Percentiles rank a stretch among this genome's conserved stretches.
phyloP scores from a whole-genome alignment of 805 yeast species.

The Metschnikowia vanudenii region DNA sequence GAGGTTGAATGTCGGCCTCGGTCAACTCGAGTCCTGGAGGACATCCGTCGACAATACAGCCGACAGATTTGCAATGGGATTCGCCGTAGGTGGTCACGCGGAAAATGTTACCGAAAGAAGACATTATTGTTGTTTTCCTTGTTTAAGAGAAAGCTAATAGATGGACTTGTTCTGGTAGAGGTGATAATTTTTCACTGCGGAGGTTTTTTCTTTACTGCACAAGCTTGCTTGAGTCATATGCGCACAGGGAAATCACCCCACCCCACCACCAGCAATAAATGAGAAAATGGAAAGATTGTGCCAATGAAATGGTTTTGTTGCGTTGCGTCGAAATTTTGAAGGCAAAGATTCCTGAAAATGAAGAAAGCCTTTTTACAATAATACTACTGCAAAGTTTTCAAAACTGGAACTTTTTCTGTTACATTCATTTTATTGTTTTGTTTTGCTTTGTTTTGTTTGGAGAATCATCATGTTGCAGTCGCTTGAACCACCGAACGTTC shows the following conservation, averaged over 20 bases:
- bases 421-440: no score
- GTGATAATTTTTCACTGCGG: slow-evolving; percentile 6
- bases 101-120: slow-evolving; percentile 42
- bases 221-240: slow-evolving; percentile 4
- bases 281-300: background rate
- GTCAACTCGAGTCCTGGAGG: slow-evolving; percentile 90
- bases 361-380: no score
- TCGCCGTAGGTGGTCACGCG: slow-evolving; percentile 95
- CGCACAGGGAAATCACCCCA: slow-evolving; percentile 5
- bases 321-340: no score
- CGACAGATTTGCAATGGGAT: slow-evolving; percentile 95
- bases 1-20: slow-evolving; percentile 92
- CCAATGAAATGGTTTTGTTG: no score
- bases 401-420: no score
- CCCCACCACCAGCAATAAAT: background rate
- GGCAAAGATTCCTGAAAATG: no score
- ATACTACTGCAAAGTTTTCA: no score
- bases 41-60: slow-evolving; percentile 97
- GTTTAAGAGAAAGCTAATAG: no score
- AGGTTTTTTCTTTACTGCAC: slow-evolving; percentile 1
- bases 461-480: no score
- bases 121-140: slow-evolving; percentile 25
- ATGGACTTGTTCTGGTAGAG: background rate
- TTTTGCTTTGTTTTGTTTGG: no score
- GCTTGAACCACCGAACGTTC: background rate